Base-by-base conservation (phyloP, 208 protist species). In the Novymonas esmeraldas region DNA sequence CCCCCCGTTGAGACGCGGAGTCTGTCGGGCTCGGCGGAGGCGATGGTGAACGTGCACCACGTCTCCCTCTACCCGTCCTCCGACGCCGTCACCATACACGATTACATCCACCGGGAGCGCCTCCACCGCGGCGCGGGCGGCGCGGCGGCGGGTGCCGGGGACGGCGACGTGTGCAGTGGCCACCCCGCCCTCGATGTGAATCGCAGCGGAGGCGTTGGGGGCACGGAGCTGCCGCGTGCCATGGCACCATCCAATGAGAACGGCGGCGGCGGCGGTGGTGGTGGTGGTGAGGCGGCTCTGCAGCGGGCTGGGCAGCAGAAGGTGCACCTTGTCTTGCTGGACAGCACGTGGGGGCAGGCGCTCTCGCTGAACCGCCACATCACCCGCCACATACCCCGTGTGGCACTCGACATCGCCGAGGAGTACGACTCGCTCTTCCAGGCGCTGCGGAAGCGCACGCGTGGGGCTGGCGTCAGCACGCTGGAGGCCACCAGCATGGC, bases 341-440 rank as follows among this genome's bases (percentile, higher is more conserved):
- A 95, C 70, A 86, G 80, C 58, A 95, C 89, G n/a, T 95, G 89
- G 89, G 70, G 78, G 1, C 89, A 95, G 76, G 89, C 89, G 14
- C 76, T 82, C 6, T 80, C 84, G 3, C 78, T 95, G 26, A 95
- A 92, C 64, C 68, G 85, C 16, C 82, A 92, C 59, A 79, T 92
- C 50, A 78, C 80, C 20, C 63, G 60, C 14, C 31, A 31, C n/a
- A 80, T 92, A 24, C 83, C 85, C 2, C 85, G 89, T 9, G 84
- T 95, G 0, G 42, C 62, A 20, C 66, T 95, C n/a, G 58, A 59
- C 29, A 79, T 95, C 9, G 41, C 73, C 20, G 70, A 72, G 13
- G 64, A 48, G 20, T 92, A 95, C 73, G 71, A 71, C 36, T 80
- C 84, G 7, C 77, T 92, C 60, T 95, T 95, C 60, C 63, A 82